These are phyloP conservation scores for Kwoniella dejecticola DNA, from an alignment of 768 basidiomycete species.

Conservation along the genomic window DNA sequence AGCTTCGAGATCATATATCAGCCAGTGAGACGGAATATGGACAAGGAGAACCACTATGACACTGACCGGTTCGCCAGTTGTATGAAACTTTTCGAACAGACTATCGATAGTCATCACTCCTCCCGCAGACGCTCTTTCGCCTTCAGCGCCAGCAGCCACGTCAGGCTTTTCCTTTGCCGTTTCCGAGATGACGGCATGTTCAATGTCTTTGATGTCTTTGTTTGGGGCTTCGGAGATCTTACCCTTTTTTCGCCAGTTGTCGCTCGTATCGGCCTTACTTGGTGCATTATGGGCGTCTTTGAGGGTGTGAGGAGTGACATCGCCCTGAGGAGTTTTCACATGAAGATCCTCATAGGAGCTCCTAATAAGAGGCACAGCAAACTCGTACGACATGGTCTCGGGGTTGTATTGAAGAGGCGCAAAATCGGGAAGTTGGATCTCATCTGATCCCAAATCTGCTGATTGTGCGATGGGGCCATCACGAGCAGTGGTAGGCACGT, in stretches of 20 bases:
- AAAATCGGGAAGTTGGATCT: not conserved
- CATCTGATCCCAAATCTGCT: not conserved
- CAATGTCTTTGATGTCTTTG: no score
- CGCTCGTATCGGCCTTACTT: constrained; percentile 46
- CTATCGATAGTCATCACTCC: constrained; percentile 38
- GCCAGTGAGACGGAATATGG: not conserved
- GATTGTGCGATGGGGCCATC: not conserved
- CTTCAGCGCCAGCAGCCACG: not conserved
- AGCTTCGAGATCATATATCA: not conserved
- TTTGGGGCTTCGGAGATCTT: not conserved
- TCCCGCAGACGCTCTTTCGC: not conserved
- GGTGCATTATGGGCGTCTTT: not conserved
- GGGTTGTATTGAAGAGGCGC: constrained; percentile 11
- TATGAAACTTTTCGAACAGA: constrained; percentile 38
- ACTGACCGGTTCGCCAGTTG: constrained; percentile 11
- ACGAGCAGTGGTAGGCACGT: not conserved
- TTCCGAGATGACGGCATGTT: no score
- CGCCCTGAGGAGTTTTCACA: not conserved
- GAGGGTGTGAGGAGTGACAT: not conserved
- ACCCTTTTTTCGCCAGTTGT: constrained; percentile 33
- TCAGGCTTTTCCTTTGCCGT: not conserved
- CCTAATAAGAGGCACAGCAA: not conserved
- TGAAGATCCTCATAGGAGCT: constrained; percentile 10
- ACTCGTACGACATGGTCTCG: constrained; percentile 12
- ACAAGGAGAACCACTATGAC: not conserved